Evolutionary conservation across 306 rosid species (phyloP).

Genomic region (Sindora glabra): DNA sequence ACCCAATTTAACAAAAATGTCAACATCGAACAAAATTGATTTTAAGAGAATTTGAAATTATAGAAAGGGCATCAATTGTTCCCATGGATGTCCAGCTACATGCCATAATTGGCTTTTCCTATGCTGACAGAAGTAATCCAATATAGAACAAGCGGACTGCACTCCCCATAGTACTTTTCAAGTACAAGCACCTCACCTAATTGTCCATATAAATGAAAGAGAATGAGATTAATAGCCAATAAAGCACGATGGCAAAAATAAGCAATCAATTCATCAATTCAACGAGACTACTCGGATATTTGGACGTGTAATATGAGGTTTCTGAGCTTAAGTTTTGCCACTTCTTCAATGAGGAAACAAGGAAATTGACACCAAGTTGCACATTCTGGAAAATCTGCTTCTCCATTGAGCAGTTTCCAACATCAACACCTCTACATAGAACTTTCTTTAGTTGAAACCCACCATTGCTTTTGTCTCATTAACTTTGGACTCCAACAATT

Average conservation of each 20-base stretch:
- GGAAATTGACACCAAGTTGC: conserved; percentile 56
- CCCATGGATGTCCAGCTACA: not conserved
- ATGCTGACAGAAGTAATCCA: not conserved
- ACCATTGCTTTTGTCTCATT: conserved; percentile 59
- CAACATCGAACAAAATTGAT: not conserved
- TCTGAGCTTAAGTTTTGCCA: conserved; percentile 56
- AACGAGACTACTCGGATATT: not conserved
- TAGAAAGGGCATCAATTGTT: not conserved
- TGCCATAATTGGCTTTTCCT: not conserved
- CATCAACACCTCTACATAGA: conserved; percentile 68
- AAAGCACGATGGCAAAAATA: not conserved
- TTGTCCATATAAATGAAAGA: not conserved
- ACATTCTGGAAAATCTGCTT: conserved; percentile 68
- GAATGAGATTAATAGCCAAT: not conserved
- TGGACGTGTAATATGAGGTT: not conserved
- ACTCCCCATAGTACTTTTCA: conserved; percentile 69
- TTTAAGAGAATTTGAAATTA: not conserved
- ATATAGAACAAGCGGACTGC: conserved; percentile 46
- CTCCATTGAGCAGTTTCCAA: conserved; percentile 57
- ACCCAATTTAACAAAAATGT: not conserved
- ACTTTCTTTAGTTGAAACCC: conserved; percentile 61
- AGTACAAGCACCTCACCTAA: conserved; percentile 60
- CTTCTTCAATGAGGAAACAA: conserved; percentile 58
- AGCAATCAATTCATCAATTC: not conserved
- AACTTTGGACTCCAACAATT: conserved; percentile 54